A percentile compares a stretch with the other conserved stretches of the same genome.
Evolutionary conservation across 495 filamentous ascomycete species (phyloP).

Genomic region (Penicillium taxi): DNA sequence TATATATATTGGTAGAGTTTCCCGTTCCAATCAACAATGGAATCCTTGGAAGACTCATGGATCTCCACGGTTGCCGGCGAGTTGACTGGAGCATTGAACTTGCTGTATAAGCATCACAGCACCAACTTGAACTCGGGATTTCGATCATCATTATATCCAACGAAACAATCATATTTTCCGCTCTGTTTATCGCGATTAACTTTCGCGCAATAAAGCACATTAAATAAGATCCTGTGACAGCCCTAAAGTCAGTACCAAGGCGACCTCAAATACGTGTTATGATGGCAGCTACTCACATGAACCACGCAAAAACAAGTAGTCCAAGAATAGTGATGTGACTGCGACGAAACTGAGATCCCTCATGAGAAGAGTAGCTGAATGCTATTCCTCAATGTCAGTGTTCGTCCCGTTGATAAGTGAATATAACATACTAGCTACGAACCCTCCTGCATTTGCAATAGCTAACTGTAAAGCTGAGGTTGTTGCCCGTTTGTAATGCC

Average conservation of each 20-base stretch:
- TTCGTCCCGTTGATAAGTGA: conserved; percentile 7
- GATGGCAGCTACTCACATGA: conserved; percentile 46
- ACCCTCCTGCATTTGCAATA: conserved; percentile 50
- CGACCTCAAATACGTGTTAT: too few relatives aligned
- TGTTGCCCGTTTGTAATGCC: conserved; percentile 56
- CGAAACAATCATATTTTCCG: conserved; percentile 54
- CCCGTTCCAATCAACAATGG: too few relatives aligned
- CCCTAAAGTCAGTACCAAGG: background rate
- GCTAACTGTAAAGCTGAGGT: conserved; percentile 47
- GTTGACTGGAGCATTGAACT: too few relatives aligned
- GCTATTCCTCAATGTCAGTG: conserved; percentile 20
- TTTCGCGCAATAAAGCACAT: conserved; percentile 58
- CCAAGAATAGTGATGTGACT: conserved; percentile 55
- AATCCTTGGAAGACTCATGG: too few relatives aligned
- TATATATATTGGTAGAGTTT: too few relatives aligned
- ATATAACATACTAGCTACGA: conserved; percentile 48
- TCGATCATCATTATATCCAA: conserved; percentile 55
- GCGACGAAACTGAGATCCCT: conserved; percentile 40
- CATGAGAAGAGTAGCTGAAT: conserved; percentile 49
- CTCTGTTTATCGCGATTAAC: conserved; percentile 56
- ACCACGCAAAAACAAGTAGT: conserved; percentile 52
- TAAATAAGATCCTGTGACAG: conserved; percentile 45
- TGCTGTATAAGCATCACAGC: too few relatives aligned
- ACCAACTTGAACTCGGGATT: conserved; percentile 59
- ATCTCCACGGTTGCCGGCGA: background rate